Evolutionary conservation across 148 eudicot genomes (phyloP), one percentile per base, ranked within the genome.

Genomic region (Mesembryanthemum crystallinum): DNA sequence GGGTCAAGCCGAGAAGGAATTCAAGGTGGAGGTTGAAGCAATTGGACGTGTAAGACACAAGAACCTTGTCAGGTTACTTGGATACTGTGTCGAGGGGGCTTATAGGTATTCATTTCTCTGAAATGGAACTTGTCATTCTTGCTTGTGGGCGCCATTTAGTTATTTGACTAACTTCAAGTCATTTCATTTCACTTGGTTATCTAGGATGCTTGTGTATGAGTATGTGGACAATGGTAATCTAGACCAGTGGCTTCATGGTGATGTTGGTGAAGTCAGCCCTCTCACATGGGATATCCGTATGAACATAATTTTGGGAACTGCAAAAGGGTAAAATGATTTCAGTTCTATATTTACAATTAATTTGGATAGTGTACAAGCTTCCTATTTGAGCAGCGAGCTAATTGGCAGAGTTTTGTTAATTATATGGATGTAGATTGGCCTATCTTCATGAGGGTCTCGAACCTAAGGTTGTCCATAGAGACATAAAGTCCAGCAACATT

Each of bases 1-100:
- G 89, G 98, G 97, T 63, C 98, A 95, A 75, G 98, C 98, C 8
- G 97, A 95, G 82, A 95, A 83, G 79, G 98, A 95, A 77, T 95
- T 95, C 67, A 90, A 89, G 78, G 98, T 92, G 64, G 98, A 95
- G 83, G 96, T 95, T 45, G 97, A 92, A 62, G 97, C 87, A 70
- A 92, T 95, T 74, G 98, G 98, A 81, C 97, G 97, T 65, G 98
- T 92, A 12, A 86, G 94, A 68, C 98, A 95, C 84, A 95, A 95
- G 79, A 92, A 92, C 86, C 97, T 95, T 10, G 97, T 92, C 71
- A 85, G 97, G 75, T 82, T 95, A 80, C 87, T 95, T 47, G 98
- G 98, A 24, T 95, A 95, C 69, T 95, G 98, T 71, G 97, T 90
- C 45, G 98, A 95, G 76, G 97, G 98, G 59, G 94, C 91, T 74